Percentiles rank a stretch among this genome's conserved stretches.
Conservation (phyloP, 2,329 filamentous ascomycete genomes). For the Fusarium beomiforme region DNA sequence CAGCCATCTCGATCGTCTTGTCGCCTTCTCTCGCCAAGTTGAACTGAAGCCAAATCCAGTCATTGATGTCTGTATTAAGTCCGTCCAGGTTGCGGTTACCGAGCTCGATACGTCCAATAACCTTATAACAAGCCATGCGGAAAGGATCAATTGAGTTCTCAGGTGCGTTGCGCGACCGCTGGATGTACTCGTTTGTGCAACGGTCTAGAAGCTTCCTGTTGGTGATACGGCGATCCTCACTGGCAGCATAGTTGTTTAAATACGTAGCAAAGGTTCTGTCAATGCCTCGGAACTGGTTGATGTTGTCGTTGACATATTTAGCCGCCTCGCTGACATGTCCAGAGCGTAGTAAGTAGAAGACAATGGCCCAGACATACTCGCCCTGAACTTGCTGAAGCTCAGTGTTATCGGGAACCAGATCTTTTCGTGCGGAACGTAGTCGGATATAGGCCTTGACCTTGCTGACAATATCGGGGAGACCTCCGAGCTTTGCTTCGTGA, state of each 20-base stretch:
- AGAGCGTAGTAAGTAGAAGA: slow-evolving; percentile 90
- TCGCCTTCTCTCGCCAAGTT: slow-evolving; percentile 74
- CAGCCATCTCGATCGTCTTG: slow-evolving; percentile 70
- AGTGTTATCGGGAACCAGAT: slow-evolving; percentile 82
- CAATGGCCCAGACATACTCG: slow-evolving; percentile 91
- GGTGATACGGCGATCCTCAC: slow-evolving; percentile 76
- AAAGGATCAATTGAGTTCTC: slow-evolving; percentile 93
- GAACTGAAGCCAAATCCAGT: slow-evolving; percentile 79
- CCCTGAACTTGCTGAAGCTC: slow-evolving; percentile 82
- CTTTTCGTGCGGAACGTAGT: slow-evolving; percentile 80
- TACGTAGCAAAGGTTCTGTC: slow-evolving; percentile 92
- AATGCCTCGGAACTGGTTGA: slow-evolving; percentile 84
- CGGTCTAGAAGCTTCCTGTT: slow-evolving; percentile 83
- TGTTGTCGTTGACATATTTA: slow-evolving; percentile 83
- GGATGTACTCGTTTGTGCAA: slow-evolving; percentile 89
- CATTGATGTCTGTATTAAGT: slow-evolving; percentile 71
- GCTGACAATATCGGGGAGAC: slow-evolving; percentile 85
- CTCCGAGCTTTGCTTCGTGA: slow-evolving; percentile 87
- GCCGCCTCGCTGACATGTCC: slow-evolving; percentile 87
- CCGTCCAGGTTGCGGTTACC: slow-evolving; percentile 71
- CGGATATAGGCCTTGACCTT: slow-evolving; percentile 94
- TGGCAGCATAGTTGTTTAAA: slow-evolving; percentile 83
- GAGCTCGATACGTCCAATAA: slow-evolving; percentile 83
- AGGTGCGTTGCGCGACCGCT: slow-evolving; percentile 83
- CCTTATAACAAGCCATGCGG: slow-evolving; percentile 97